These are phyloP conservation scores for Clausena lansium DNA, from an alignment of 345 rosid species.

Conservation along the genomic window DNA sequence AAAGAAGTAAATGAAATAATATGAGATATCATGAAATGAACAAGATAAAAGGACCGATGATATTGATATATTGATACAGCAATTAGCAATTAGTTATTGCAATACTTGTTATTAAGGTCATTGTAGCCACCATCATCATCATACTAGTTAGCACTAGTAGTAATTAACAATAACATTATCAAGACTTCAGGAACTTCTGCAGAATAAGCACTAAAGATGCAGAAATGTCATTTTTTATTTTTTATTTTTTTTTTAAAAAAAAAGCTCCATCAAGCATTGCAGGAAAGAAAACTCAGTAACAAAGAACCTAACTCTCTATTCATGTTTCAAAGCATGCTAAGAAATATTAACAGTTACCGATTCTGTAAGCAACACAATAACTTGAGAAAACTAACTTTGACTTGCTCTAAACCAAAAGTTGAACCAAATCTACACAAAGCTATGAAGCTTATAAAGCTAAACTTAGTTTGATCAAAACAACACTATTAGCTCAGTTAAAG, in stretches of 20 bases:
- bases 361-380: neutral
- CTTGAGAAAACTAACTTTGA: neutral
- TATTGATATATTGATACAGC: neutral
- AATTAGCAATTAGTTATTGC: neutral
- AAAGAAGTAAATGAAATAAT: neutral
- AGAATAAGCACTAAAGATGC: neutral
- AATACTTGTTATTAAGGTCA: neutral
- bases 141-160: neutral
- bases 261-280: neutral
- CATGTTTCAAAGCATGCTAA: neutral
- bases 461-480: neutral
- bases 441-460: slow-evolving; percentile 15
- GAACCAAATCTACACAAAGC: neutral
- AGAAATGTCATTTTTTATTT: too few species aligned
- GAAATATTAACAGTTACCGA: neutral
- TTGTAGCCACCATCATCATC: neutral
- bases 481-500: neutral
- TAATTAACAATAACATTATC: neutral
- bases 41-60: neutral
- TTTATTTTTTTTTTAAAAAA: too few species aligned
- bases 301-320: neutral
- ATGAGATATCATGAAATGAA: neutral
- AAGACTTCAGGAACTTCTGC: neutral
- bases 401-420: neutral
- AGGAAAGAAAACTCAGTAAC: slow-evolving; percentile 2